Conservation (phyloP, 768 basidiomycete genomes). For the Dentipellis fragilis region DNA sequence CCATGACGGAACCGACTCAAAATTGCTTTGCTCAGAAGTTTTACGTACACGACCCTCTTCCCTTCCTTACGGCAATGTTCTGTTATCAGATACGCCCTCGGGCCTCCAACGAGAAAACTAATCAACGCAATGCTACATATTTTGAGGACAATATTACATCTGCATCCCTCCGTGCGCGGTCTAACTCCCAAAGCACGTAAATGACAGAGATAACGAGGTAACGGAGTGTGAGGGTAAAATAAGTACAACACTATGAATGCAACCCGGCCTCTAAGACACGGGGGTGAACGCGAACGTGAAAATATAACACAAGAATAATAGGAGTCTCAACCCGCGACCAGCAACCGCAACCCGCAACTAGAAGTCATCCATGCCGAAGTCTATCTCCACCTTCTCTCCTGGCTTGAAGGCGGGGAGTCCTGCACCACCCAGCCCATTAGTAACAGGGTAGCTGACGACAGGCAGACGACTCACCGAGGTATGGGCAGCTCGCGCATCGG, state of each 20-base stretch:
- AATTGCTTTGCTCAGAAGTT: too few species aligned
- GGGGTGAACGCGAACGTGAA: neutral
- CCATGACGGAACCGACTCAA: too few species aligned
- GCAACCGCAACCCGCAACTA: slow-evolving; percentile 30
- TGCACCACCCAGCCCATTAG: slow-evolving; percentile 22
- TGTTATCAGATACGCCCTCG: too few species aligned
- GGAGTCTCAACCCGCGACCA: neutral
- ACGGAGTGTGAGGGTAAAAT: neutral
- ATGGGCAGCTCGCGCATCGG: slow-evolving; percentile 92
- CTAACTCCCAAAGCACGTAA: too few species aligned
- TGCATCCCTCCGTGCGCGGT: too few species aligned
- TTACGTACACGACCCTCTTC: too few species aligned
- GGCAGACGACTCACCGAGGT: slow-evolving; percentile 62
- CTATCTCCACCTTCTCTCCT: slow-evolving; percentile 93
- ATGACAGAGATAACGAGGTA: neutral
- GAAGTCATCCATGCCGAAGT: slow-evolving; percentile 83
- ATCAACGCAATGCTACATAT: neutral
- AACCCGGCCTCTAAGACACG: neutral
- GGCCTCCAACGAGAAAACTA: too few species aligned
- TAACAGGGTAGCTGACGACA: neutral
- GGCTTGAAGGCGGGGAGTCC: slow-evolving; percentile 97
- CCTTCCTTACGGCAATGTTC: too few species aligned
- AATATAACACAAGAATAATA: neutral
- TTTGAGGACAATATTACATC: neutral
- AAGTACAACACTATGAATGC: neutral